phyloP scores from a whole-genome alignment of 1,284 basidiomycete genomes.

The Xerocomus nothofagi region DNA sequence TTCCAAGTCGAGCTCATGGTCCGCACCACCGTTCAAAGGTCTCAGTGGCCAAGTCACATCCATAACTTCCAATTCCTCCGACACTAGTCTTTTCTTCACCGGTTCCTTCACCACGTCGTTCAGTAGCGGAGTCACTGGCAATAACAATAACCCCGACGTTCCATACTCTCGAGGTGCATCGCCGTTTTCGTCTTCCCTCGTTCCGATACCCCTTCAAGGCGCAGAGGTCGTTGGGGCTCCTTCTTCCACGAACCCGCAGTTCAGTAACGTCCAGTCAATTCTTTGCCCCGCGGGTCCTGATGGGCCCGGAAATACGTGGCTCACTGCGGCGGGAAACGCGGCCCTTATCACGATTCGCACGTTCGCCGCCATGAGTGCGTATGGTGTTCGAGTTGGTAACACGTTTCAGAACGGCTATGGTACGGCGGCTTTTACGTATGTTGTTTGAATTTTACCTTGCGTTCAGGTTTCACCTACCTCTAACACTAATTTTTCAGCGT shows the following conservation, averaged over 20 bases:
- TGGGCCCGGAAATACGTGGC: conserved; percentile 83
- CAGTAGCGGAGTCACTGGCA: conserved; percentile 56
- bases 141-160: conserved; percentile 73
- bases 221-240: conserved; percentile 73
- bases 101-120: conserved; percentile 84
- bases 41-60: conserved; percentile 71
- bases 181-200: conserved; percentile 87
- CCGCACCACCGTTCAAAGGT: conserved; percentile 78
- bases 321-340: conserved; percentile 69
- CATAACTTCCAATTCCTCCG: conserved; percentile 75
- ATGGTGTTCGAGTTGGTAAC: conserved; percentile 88
- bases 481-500: conserved; percentile 48
- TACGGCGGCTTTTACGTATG: conserved; percentile 82
- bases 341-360: conserved; percentile 77
- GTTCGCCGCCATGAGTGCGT: conserved; percentile 69
- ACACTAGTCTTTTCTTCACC: conserved; percentile 79
- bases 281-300: conserved; percentile 84
- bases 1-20: conserved; percentile 64
- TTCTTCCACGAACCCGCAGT: conserved; percentile 62
- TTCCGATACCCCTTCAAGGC: conserved; percentile 75
- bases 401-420: conserved; percentile 80
- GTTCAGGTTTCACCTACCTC: neutral
- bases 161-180: conserved; percentile 77
- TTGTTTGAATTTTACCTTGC: conserved; percentile 22
- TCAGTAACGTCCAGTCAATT: conserved; percentile 70